Evolutionary conservation across 2,329 filamentous ascomycete species (phyloP).

Genomic region (Colletotrichum sidae): DNA sequence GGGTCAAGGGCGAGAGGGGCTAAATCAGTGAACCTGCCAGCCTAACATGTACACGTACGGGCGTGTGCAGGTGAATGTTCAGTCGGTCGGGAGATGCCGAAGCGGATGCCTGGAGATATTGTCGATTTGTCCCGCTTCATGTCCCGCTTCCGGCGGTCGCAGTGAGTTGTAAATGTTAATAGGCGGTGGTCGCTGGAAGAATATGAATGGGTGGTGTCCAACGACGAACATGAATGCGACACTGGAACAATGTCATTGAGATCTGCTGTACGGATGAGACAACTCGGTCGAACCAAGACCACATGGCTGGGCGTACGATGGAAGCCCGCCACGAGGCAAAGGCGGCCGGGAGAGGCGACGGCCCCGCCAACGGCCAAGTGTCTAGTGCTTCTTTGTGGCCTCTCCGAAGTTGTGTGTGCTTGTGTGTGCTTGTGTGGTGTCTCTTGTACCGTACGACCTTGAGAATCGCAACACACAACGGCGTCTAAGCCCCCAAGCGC

Average conservation of each 20-base stretch:
- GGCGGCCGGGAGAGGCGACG: slow-evolving; percentile 23
- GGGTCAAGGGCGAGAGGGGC: slow-evolving; percentile 13
- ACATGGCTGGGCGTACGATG: slow-evolving; percentile 36
- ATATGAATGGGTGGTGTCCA: no score
- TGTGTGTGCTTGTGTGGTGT: slow-evolving; percentile 2
- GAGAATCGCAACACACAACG: slow-evolving; percentile 28
- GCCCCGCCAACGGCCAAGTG: slow-evolving; percentile 25
- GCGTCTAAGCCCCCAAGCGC: slow-evolving; percentile 29
- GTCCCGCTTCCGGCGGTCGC: background rate
- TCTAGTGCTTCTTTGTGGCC: slow-evolving; percentile 22
- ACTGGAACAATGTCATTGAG: slow-evolving; percentile 25
- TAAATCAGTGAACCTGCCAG: slow-evolving; percentile 22
- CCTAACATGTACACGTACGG: slow-evolving; percentile 6
- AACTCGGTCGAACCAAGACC: slow-evolving; percentile 22
- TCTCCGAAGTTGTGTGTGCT: background rate
- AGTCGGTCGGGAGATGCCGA: slow-evolving; percentile 36
- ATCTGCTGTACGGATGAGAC: slow-evolving; percentile 26
- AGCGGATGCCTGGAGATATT: slow-evolving; percentile 27
- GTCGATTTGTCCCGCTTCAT: slow-evolving; percentile 11
- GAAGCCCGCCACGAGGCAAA: slow-evolving; percentile 8
- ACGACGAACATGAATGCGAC: no score
- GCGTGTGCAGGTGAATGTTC: slow-evolving; percentile 35
- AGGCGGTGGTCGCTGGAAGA: no score
- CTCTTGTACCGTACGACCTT: slow-evolving; percentile 23
- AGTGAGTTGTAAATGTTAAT: slow-evolving; percentile 9